Evolutionary conservation across 441 rosid genomes (phyloP).

Genomic region (Croton laevigatus): DNA sequence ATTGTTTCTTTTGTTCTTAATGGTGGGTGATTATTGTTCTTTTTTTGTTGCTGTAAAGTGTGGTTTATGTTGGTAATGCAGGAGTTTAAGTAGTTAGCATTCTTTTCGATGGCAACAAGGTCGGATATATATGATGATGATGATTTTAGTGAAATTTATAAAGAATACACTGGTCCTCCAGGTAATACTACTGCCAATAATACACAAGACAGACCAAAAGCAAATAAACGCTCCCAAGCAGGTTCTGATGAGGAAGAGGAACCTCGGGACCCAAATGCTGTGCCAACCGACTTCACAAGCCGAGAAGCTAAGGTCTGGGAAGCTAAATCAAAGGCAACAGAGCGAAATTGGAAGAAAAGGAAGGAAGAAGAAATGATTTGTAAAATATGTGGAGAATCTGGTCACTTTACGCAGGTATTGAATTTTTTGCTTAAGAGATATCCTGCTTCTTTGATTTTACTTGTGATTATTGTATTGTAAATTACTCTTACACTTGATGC

Average conservation of each 20-base stretch:
- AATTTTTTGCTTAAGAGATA: slow-evolving; percentile 1
- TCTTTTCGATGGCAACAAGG: slow-evolving; percentile 57
- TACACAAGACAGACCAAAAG: slow-evolving; percentile 45
- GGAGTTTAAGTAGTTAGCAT: slow-evolving; percentile 23
- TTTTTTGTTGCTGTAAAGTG: neutral
- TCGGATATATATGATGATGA: slow-evolving; percentile 80
- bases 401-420: slow-evolving; percentile 93
- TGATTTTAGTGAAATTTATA: slow-evolving; percentile 90
- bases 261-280: slow-evolving; percentile 82
- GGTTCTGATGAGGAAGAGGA: slow-evolving; percentile 75
- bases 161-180: slow-evolving; percentile 88
- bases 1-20: neutral
- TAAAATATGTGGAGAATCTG: slow-evolving; percentile 92
- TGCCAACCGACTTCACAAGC: slow-evolving; percentile 95
- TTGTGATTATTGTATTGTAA: neutral
- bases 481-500: neutral
- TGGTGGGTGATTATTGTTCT: neutral
- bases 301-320: slow-evolving; percentile 99
- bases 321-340: slow-evolving; percentile 97
- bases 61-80: slow-evolving; percentile 25
- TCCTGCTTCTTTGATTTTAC: neutral
- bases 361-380: slow-evolving; percentile 99
- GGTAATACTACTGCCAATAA: slow-evolving; percentile 30
- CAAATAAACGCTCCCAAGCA: slow-evolving; percentile 50
- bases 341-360: slow-evolving; percentile 97